These are phyloP conservation scores for Stagonosporopsis vannaccii DNA, from an alignment of 2,329 filamentous ascomycete genomes.

Conservation along the genomic window DNA sequence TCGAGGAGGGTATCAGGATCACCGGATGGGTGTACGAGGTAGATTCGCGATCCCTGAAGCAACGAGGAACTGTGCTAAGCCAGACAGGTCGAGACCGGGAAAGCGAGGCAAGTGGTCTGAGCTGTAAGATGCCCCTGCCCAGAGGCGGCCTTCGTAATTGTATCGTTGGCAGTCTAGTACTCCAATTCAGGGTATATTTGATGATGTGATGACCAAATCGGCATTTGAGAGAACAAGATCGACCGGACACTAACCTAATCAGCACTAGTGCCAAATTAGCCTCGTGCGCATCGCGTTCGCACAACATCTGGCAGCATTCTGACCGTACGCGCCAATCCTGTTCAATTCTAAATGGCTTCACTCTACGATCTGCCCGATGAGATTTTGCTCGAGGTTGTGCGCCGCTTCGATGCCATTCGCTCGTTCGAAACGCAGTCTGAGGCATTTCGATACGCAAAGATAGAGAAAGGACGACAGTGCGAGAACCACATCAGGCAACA, in stretches of 20 bases:
- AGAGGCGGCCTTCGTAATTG: too few species aligned
- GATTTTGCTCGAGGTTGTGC: conserved; percentile 29
- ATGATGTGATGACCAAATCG: too few species aligned
- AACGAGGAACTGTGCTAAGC: background rate
- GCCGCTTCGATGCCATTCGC: conserved; percentile 21
- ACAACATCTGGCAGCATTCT: background rate
- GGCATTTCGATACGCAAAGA: conserved; percentile 24
- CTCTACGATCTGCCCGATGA: conserved; percentile 33
- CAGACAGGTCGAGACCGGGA: conserved; percentile 69
- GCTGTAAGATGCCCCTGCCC: background rate
- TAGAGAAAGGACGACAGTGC: conserved; percentile 30
- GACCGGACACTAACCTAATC: background rate
- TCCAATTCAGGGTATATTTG: too few species aligned
- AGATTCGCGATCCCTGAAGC: background rate
- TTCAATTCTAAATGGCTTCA: background rate
- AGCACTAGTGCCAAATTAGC: background rate
- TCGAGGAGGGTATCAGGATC: conserved; percentile 66
- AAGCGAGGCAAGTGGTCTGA: conserved; percentile 58
- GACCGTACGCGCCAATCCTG: background rate
- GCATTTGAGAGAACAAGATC: too few species aligned
- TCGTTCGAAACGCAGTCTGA: conserved; percentile 33
- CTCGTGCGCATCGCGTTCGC: background rate
- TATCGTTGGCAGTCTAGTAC: background rate
- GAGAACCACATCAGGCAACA: conserved; percentile 30
- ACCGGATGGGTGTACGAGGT: conserved; percentile 78